phyloP scores from a whole-genome alignment of 768 basidiomycete genomes.

The Tylopilus intermedius region DNA sequence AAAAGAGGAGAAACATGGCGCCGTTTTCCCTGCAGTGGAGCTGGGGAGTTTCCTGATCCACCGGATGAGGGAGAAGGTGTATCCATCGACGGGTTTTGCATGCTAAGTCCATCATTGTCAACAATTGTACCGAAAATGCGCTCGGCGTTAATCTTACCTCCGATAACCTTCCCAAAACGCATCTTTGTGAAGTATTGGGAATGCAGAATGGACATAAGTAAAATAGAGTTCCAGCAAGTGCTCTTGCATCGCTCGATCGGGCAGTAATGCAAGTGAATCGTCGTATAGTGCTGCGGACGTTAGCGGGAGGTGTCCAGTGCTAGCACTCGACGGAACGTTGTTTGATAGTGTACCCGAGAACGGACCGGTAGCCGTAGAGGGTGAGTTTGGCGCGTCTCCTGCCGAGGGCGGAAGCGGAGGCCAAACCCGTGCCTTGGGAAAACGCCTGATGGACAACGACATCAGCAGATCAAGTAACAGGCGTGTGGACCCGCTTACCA shows the following conservation, averaged over 20 bases:
- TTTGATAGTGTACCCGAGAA: slow-evolving; percentile 1
- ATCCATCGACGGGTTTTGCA: slow-evolving; percentile 24
- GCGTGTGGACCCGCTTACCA: slow-evolving; percentile 44
- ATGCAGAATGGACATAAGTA: slow-evolving; percentile 69
- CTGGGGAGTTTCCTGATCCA: slow-evolving; percentile 22
- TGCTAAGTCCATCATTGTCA: slow-evolving; percentile 11
- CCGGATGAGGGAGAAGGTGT: slow-evolving; percentile 30
- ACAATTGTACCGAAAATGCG: neutral
- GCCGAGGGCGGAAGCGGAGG: slow-evolving; percentile 45
- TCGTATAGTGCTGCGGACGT: slow-evolving; percentile 28
- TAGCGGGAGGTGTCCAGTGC: slow-evolving; percentile 11
- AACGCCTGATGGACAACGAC: slow-evolving; percentile 48
- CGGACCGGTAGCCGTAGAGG: slow-evolving; percentile 5
- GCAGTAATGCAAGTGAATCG: slow-evolving; percentile 45
- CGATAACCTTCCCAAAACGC: slow-evolving; percentile 59
- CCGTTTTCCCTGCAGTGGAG: slow-evolving; percentile 38
- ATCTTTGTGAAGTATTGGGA: slow-evolving; percentile 73
- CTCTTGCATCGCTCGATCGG: slow-evolving; percentile 54
- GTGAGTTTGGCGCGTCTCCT: slow-evolving; percentile 23
- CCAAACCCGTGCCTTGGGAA: slow-evolving; percentile 89
- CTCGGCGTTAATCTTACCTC: slow-evolving; percentile 27
- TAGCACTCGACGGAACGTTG: slow-evolving; percentile 8
- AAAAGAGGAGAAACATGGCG: slow-evolving; percentile 59
- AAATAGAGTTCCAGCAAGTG: slow-evolving; percentile 75
- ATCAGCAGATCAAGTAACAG: slow-evolving; percentile 16